Percentiles rank a stretch among this genome's conserved stretches.
Evolutionary conservation across 768 basidiomycete species (phyloP).

Genomic region (Aureoboletus auriporus): DNA sequence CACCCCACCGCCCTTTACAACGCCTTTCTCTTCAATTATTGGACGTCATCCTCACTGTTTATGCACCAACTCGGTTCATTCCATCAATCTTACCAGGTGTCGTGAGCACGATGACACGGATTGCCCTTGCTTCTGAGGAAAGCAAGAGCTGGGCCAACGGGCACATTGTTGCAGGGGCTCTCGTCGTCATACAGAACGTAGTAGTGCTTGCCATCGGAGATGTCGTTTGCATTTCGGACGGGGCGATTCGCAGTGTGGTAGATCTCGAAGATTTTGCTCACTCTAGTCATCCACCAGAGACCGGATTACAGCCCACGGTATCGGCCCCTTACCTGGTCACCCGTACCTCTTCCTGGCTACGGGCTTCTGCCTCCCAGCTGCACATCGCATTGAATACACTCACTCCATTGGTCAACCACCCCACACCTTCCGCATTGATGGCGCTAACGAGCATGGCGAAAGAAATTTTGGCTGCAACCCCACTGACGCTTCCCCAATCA

Average conservation of each 20-base stretch:
- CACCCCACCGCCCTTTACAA: conserved; percentile 60
- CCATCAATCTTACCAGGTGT: conserved; percentile 83
- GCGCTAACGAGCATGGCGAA: conserved; percentile 56
- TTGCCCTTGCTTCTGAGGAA: conserved; percentile 53
- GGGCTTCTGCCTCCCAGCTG: conserved; percentile 77
- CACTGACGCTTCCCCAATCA: conserved; percentile 61
- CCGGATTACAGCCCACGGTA: conserved; percentile 18
- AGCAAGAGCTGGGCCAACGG: conserved; percentile 71
- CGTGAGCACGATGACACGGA: conserved; percentile 70
- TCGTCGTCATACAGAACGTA: conserved; percentile 51
- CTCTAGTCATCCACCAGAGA: conserved; percentile 16
- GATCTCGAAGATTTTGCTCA: conserved; percentile 62
- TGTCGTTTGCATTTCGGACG: conserved; percentile 58
- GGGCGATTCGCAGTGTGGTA: conserved; percentile 50
- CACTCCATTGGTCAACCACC: conserved; percentile 66
- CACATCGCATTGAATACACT: conserved; percentile 79
- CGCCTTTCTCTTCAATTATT: conserved; percentile 57
- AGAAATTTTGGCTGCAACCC: conserved; percentile 49
- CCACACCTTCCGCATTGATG: conserved; percentile 58
- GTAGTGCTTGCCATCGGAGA: conserved; percentile 64
- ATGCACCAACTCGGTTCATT: conserved; percentile 47
- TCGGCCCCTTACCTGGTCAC: conserved; percentile 43
- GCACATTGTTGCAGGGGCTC: conserved; percentile 54
- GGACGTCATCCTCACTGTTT: conserved; percentile 44
- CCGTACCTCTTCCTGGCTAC: conserved; percentile 75